These are phyloP conservation scores for Alternaria postmessia DNA, from an alignment of 2,329 filamentous ascomycete species.

Conservation along the genomic window DNA sequence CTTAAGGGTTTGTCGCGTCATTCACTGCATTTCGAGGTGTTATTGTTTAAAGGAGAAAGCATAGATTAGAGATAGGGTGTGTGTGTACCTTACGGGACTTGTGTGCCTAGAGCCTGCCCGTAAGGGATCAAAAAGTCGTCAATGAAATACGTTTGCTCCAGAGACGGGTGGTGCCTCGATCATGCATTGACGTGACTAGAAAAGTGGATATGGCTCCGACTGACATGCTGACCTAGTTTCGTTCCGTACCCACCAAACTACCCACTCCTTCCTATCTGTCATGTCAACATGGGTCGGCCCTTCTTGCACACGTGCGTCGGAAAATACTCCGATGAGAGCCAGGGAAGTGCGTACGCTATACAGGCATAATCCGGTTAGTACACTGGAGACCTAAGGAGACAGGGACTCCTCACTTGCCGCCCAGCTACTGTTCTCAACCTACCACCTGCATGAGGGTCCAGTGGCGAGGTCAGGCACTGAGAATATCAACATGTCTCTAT, in stretches of 20 bases:
- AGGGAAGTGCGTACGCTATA: slow-evolving; percentile 1
- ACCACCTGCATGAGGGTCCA: not conserved
- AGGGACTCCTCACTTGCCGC: not conserved
- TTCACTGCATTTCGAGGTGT: slow-evolving; percentile 8
- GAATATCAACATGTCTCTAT: not conserved
- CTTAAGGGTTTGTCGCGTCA: not conserved
- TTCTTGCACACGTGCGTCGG: slow-evolving; percentile 4
- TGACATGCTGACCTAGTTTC: slow-evolving; percentile 1
- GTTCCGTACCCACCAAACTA: slow-evolving; percentile 5
- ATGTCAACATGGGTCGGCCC: slow-evolving; percentile 1
- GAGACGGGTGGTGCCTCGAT: not conserved
- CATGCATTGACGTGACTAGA: not conserved
- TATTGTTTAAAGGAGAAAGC: slow-evolving; percentile 1
- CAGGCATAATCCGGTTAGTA: slow-evolving; percentile 1
- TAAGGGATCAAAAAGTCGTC: slow-evolving; percentile 1
- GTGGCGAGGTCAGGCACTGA: not conserved
- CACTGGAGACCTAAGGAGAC: not conserved
- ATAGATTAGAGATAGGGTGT: slow-evolving; percentile 1
- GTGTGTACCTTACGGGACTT: not conserved
- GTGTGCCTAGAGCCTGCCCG: slow-evolving; percentile 1
- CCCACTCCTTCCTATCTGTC: not conserved
- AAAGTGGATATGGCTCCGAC: not conserved
- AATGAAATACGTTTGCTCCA: slow-evolving; percentile 8
- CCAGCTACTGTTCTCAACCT: not conserved
- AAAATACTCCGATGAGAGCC: not conserved